Evolutionary conservation across 768 basidiomycete species (phyloP), one percentile per base, ranked within the genome.

Genomic region (Sporobolomyces pararoseus): DNA sequence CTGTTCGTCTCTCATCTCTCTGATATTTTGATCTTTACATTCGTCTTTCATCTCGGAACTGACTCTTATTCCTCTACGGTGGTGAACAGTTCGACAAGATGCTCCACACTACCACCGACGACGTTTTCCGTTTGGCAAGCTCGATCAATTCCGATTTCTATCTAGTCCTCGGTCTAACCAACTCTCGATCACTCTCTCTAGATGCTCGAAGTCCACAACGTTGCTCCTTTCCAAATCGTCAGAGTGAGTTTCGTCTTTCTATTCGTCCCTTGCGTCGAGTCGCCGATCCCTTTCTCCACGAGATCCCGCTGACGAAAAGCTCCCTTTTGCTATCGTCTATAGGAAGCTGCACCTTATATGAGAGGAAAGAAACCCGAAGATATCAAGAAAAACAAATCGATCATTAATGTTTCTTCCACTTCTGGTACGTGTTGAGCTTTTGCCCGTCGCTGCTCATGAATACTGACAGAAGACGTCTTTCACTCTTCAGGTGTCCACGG

Each of bases 221-320:
- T 88, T 59, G 89, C 90, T 4, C 91, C 90, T 0, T 92, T 91
- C 85, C 83, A 89, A 47, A 86, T 92, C 75, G 82, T 91, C 68
- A 85, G 90, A 60, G 57, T 58, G 39, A 23, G 23, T 25, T 42
- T 42, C 39, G 17, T 17, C 39, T 42, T 42, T 42, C 17, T 42
- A 9, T 17, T 42, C 39, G 10, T 17, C n/a, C n/a, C n/a, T n/a
- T n/a, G n/a, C n/a, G n/a, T n/a, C n/a, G n/a, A n/a, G n/a, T n/a
- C n/a, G n/a, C n/a, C n/a, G n/a, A n/a, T n/a, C n/a, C n/a, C n/a
- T n/a, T n/a, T n/a, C n/a, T n/a, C n/a, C n/a, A n/a, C n/a, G n/a
- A n/a, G n/a, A n/a, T n/a, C n/a, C n/a, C n/a, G n/a, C n/a, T n/a
- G n/a, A n/a, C n/a, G n/a, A n/a, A n/a, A n/a, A n/a, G n/a, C n/a